Conservation (phyloP, 2,329 filamentous ascomycete genomes). For the Pseudogymnoascus verrucosus region DNA sequence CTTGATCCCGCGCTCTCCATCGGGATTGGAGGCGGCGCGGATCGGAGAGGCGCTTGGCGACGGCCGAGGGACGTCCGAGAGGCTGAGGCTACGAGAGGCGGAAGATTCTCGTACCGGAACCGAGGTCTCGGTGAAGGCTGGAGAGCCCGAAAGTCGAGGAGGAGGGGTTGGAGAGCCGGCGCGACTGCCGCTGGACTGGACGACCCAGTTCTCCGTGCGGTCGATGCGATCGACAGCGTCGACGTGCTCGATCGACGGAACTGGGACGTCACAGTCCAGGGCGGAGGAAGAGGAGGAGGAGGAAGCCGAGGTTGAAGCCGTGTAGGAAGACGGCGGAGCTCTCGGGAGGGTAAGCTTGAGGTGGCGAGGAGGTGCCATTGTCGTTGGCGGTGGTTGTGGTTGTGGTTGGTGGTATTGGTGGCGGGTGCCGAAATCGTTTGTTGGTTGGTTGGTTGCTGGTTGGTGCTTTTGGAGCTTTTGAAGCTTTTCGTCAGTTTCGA, state of each 20-base stretch:
- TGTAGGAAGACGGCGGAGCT: background rate
- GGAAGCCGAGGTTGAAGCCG: too few species aligned
- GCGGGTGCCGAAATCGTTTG: background rate
- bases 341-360: background rate
- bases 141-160: background rate
- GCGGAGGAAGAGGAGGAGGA: too few species aligned
- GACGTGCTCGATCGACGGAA: background rate
- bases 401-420: background rate
- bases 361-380: background rate
- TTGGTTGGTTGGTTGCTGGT: background rate
- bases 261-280: background rate
- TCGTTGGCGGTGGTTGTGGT: too few species aligned
- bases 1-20: background rate
- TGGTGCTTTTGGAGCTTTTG: too few species aligned
- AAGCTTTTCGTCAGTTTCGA: too few species aligned
- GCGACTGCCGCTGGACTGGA: background rate
- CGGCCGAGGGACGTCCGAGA: background rate
- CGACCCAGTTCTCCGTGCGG: background rate
- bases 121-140: background rate
- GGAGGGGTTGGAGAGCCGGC: background rate
- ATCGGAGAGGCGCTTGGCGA: background rate
- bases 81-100: background rate
- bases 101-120: background rate
- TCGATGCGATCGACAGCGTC: background rate
- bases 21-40: background rate